A percentile compares a stretch with the other conserved stretches of the same genome.
Conservation (phyloP, 2,329 filamentous ascomycete genomes). For the Colletotrichum salicis region DNA sequence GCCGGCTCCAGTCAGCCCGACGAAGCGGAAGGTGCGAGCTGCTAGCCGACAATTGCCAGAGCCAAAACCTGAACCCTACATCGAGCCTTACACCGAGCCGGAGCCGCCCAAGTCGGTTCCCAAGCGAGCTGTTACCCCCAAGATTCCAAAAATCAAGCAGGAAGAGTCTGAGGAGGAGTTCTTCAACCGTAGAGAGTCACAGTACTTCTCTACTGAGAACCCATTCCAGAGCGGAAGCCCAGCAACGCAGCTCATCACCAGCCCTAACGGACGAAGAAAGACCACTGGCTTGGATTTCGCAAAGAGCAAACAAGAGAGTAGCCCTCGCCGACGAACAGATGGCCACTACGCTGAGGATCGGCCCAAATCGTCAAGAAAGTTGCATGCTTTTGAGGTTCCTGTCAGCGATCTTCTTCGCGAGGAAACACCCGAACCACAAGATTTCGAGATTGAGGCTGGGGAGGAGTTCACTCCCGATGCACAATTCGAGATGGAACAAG, state of each 20-base stretch:
- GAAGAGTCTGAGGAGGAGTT: constrained; percentile 65
- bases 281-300: constrained; percentile 49
- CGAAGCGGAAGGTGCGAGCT: constrained; percentile 65
- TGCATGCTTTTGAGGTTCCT: constrained; percentile 69
- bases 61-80: constrained; percentile 36
- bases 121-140: constrained; percentile 62
- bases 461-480: constrained; percentile 97
- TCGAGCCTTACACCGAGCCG: constrained; percentile 60
- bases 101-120: constrained; percentile 54
- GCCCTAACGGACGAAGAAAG: constrained; percentile 60
- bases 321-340: constrained; percentile 57
- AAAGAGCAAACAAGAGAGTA: constrained; percentile 43
- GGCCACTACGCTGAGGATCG: constrained; percentile 35
- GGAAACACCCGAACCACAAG: constrained; percentile 44
- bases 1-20: constrained; percentile 55
- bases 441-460: constrained; percentile 68
- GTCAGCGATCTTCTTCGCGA: constrained; percentile 52
- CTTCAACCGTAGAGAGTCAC: constrained; percentile 48
- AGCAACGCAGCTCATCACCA: constrained; percentile 63
- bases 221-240: constrained; percentile 91
- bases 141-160: constrained; percentile 53
- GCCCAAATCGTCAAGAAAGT: constrained; percentile 44
- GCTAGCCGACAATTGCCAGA: constrained; percentile 65
- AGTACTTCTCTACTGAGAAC: constrained; percentile 84
- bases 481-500: constrained; percentile 80